Evolutionary conservation across 2,329 filamentous ascomycete genomes (phyloP), one percentile per base, ranked within the genome.

Genomic region (Monascus ruber): DNA sequence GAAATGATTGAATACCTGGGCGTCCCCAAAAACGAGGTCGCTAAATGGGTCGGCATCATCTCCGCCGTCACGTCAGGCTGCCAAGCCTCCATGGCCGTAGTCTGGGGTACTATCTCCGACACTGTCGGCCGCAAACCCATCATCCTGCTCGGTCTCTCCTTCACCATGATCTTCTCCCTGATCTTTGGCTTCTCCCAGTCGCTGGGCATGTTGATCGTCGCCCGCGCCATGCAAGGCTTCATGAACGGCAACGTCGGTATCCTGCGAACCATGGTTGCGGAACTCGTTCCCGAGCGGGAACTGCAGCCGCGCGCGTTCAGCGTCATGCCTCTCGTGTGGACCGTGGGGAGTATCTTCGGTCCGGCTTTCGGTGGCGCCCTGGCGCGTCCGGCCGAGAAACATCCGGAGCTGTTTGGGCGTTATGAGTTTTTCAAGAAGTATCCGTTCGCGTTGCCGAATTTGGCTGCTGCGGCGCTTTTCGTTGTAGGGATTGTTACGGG

Each of bases 201-300:
- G 46, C 64, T 96, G 6, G 64, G 77, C 3, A 88, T 91, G 84
- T 84, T 88, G 1, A 81, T 98, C 32, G 59, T 72, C 4, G 75
- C 85, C 8, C 77, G 89, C 54, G 82, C 79, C 5, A 66, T 95
- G n/a, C 76, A 85, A 50, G 89, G 91, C 1, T 73, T 81, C 6
- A 80, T 83, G 34, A 95, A 94, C 55, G 91, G 89, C 39, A 96
- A 95, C 55, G 81, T 89, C n/a, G 84, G 91, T 1, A 95, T 95
- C 45, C 81, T 95, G 46, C 70, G 88, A 47, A 94, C 86, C 10
- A 86, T 91, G 67, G 87, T 95, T 2, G 89, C 89, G 0, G 89
- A 95, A 60, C 79, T 95, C 73, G 87, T 94, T 1, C 84, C 86
- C 0, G 79, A 91, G 59, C 86, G 76, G 58, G 83, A 87, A 54